A percentile compares a stretch with the other conserved stretches of the same genome.
phyloP scores from a whole-genome alignment of 179 eudicot species.

The Beta lomatogona region DNA sequence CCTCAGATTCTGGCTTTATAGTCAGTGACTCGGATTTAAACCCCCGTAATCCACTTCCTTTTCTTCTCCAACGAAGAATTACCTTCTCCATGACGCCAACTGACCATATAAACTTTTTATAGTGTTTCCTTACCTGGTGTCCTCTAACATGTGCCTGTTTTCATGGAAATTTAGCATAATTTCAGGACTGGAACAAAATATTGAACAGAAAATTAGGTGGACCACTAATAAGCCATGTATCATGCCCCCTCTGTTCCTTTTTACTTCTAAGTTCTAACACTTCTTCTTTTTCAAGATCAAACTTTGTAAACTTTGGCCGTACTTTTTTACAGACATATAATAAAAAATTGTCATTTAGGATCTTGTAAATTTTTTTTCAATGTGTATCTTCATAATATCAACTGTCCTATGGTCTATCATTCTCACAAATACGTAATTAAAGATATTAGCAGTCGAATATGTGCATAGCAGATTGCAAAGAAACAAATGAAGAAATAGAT shows the following conservation, averaged over 20 bases:
- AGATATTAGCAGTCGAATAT: too few relatives aligned
- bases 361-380: too few relatives aligned
- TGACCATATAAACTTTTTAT: constrained; percentile 77
- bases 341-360: too few relatives aligned
- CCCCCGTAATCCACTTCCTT: constrained; percentile 71
- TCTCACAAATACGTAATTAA: too few relatives aligned
- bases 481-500: background rate
- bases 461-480: too few relatives aligned
- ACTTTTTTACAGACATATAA: too few relatives aligned
- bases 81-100: constrained; percentile 86
- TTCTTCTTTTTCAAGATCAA: too few relatives aligned
- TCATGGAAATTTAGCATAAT: background rate
- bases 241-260: too few relatives aligned
- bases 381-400: too few relatives aligned
- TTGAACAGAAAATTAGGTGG: background rate
- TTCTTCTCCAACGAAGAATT: constrained; percentile 85
- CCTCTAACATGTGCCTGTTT: constrained; percentile 87
- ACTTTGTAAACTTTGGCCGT: too few relatives aligned
- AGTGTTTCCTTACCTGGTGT: constrained; percentile 80
- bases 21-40: constrained; percentile 52
- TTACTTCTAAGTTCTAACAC: too few relatives aligned
- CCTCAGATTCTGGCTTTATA: constrained; percentile 38
- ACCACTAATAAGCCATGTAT: background rate
- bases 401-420: too few relatives aligned
- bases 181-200: background rate